Conservation (phyloP, 2,329 filamentous ascomycete species). For the Fusarium sp. region DNA sequence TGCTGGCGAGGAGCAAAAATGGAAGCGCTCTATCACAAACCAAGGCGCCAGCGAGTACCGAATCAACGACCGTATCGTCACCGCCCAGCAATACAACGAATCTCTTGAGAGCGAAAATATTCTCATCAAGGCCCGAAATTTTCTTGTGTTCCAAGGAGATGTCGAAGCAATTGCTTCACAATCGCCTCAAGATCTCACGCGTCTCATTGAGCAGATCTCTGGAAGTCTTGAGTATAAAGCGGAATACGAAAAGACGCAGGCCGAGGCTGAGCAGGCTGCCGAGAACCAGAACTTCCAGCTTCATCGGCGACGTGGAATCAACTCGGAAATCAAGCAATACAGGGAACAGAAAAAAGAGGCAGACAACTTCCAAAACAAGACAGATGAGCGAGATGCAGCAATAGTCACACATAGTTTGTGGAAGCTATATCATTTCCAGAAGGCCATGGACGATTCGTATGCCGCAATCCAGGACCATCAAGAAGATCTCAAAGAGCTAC, state of each 20-base stretch:
- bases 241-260: slow-evolving; percentile 92
- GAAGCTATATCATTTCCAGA: slow-evolving; percentile 97
- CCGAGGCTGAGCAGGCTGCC: slow-evolving; percentile 83
- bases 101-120: slow-evolving; percentile 94
- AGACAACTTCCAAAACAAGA: slow-evolving; percentile 91
- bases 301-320: slow-evolving; percentile 90
- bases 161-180: slow-evolving; percentile 97
- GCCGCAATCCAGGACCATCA: slow-evolving; percentile 92
- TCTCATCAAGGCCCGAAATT: slow-evolving; percentile 96
- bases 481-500: slow-evolving; percentile 92
- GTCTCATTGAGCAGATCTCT: slow-evolving; percentile 96
- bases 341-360: slow-evolving; percentile 96
- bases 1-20: slow-evolving; percentile 91
- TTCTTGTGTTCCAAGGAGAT: slow-evolving; percentile 97
- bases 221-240: slow-evolving; percentile 94
- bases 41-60: slow-evolving; percentile 93
- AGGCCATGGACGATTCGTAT: slow-evolving; percentile 90
- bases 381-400: slow-evolving; percentile 88
- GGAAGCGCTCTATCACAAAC: slow-evolving; percentile 94
- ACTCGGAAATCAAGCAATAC: slow-evolving; percentile 97
- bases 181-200: slow-evolving; percentile 91
- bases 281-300: slow-evolving; percentile 92
- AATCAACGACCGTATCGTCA: slow-evolving; percentile 92
- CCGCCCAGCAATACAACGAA: slow-evolving; percentile 92
- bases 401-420: slow-evolving; percentile 94